These are phyloP conservation scores for Penicillium sumatraense DNA, from an alignment of 2,329 filamentous ascomycete species.

Conservation along the genomic window DNA sequence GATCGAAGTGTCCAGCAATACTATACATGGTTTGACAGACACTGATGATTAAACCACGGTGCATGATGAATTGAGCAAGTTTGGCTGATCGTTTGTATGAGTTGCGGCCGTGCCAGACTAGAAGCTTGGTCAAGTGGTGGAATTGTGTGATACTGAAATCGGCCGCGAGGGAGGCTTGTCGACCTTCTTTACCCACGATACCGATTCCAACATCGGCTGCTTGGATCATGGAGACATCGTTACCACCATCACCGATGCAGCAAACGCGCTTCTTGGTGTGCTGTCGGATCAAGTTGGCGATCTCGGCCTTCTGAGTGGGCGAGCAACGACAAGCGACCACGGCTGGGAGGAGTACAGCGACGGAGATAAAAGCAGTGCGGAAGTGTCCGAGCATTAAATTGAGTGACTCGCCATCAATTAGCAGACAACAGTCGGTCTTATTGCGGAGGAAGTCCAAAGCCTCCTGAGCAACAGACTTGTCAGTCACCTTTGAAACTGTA, in stretches of 20 bases:
- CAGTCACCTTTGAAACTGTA: slow-evolving; percentile 82
- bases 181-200: slow-evolving; percentile 96
- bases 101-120: slow-evolving; percentile 99
- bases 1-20: slow-evolving; percentile 89
- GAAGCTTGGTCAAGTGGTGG: slow-evolving; percentile 88
- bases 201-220: slow-evolving; percentile 96
- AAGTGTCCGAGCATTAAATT: slow-evolving; percentile 82
- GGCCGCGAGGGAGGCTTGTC: slow-evolving; percentile 90
- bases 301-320: slow-evolving; percentile 93
- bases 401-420: slow-evolving; percentile 93
- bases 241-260: slow-evolving; percentile 97
- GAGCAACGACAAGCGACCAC: slow-evolving; percentile 97
- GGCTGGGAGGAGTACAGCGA: slow-evolving; percentile 84
- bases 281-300: slow-evolving; percentile 86
- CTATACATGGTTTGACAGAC: slow-evolving; percentile 98
- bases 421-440: slow-evolving; percentile 82
- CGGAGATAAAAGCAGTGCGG: slow-evolving; percentile 80
- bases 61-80: slow-evolving; percentile 96
- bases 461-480: slow-evolving; percentile 83
- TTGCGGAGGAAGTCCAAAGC: slow-evolving; percentile 85
- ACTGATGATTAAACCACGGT: slow-evolving; percentile 90
- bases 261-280: slow-evolving; percentile 94
- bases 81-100: slow-evolving; percentile 96
- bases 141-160: slow-evolving; percentile 98
- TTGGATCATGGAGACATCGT: slow-evolving; percentile 99